Base-by-base conservation (phyloP, 129 eudicot genomes). In the Flaveria sonorensis region DNA sequence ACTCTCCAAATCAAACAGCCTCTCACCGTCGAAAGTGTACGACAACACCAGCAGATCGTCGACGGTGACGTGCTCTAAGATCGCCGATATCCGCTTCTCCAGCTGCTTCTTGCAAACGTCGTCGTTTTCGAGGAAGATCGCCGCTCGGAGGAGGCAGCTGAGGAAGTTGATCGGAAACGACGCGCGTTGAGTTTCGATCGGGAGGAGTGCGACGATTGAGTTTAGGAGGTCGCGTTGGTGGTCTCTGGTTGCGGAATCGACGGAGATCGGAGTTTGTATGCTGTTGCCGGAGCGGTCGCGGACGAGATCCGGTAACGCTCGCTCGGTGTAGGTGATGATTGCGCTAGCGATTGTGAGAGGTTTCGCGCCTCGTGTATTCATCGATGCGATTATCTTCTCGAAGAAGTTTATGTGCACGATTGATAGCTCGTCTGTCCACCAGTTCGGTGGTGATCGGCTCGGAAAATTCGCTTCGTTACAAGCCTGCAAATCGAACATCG, bases 351-450 rank as follows among this genome's bases (percentile, higher is more conserved):
- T 72, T 1, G 97, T 95, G 3, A 89, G 81, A 36, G 89, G 68
- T 65, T 89, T 95, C 13, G 96, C 92, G 3, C 94, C 94, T 8
- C 96, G 86, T 11, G 82, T 39, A 47, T 88, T 89, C 97, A 95
- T 95, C 36, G 96, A 69, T 1, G 86, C 65, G 14, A 95, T 81
- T 57, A 95, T 86, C 39, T 79, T 86, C 50, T 76, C 86, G 72
- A 95, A 95, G 82, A 85, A 86, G 40, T 30, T 24, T 67, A 95
- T 79, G 86, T 86, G 88, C 7, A 95, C 68, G 81, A 92, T 92
- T 15, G 99, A 79, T 68, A 95, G 83, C 76, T 95, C 99, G 14
- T 91, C 96, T 0, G 99, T 88, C 99, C 99, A 95, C 99, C 97
- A 95, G 48, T 95, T 95, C 61, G 97, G 92, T 1, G 99, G 99